Conservation (phyloP, 2,329 filamentous ascomycete species). For the Ascochyta lentis region DNA sequence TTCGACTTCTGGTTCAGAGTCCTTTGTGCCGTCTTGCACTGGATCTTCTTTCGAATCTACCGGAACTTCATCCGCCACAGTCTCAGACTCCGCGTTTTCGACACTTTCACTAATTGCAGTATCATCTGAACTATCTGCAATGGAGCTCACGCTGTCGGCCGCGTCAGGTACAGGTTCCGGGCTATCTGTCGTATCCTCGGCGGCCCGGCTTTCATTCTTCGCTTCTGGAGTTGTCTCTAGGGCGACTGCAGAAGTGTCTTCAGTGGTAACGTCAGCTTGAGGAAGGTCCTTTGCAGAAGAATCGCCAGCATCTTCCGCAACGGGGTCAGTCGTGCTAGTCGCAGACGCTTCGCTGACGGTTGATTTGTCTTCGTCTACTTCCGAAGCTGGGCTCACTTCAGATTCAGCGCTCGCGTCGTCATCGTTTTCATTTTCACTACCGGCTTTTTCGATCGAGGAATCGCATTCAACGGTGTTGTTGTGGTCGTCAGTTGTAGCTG, state of each 20-base stretch:
- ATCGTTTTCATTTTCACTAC: not conserved
- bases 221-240: not conserved
- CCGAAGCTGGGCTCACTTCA: not conserved
- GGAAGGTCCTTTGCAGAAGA: not conserved
- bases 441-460: not conserved
- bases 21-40: not conserved
- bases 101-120: not conserved
- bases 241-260: not conserved
- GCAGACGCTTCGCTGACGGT: not conserved
- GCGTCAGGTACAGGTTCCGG: not conserved
- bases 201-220: not conserved
- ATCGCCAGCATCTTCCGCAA: not conserved
- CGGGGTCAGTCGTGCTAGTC: not conserved
- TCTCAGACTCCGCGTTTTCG: not conserved
- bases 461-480: not conserved
- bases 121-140: not conserved
- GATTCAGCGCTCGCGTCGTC: not conserved
- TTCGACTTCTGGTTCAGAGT: slow-evolving; percentile 2
- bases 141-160: not conserved
- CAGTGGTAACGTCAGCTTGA: not conserved
- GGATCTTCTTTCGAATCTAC: not conserved
- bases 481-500: not conserved
- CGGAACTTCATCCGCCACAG: not conserved
- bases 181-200: not conserved
- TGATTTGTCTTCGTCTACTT: not conserved